A percentile compares a stretch with the other conserved stretches of the same genome.
Evolutionary conservation across 2,329 filamentous ascomycete species (phyloP).

Genomic region (Dactylellina leptospora): DNA sequence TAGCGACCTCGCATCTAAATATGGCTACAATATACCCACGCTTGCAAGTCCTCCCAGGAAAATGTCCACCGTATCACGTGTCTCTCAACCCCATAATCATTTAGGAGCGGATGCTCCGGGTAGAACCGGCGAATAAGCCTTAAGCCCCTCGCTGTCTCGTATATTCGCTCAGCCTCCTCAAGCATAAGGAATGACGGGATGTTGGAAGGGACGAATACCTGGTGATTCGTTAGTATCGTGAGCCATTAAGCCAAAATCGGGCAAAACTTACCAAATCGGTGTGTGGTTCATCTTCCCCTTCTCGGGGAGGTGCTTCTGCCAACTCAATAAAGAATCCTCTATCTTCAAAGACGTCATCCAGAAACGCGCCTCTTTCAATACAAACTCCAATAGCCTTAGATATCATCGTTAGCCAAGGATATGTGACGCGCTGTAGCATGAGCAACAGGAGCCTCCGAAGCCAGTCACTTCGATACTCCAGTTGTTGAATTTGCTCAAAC

Average conservation of each 20-base stretch:
- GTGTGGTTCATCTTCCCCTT: slow-evolving; percentile 39
- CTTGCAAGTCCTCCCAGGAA: slow-evolving; percentile 57
- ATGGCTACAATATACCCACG: slow-evolving; percentile 63
- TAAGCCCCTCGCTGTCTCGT: slow-evolving; percentile 80
- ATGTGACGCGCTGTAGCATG: slow-evolving; percentile 36
- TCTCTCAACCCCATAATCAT: slow-evolving; percentile 56
- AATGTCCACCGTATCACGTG: slow-evolving; percentile 57
- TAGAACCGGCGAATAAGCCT: slow-evolving; percentile 76
- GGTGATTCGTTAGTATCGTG: slow-evolving; percentile 1
- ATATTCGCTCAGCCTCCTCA: slow-evolving; percentile 76
- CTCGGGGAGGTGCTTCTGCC: slow-evolving; percentile 19
- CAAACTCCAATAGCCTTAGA: slow-evolving; percentile 41
- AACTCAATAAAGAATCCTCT: slow-evolving; percentile 47
- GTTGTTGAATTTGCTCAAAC: slow-evolving; percentile 47
- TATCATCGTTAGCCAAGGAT: slow-evolving; percentile 49
- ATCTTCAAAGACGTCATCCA: slow-evolving; percentile 40
- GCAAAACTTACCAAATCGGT: slow-evolving; percentile 28
- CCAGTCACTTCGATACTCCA: slow-evolving; percentile 49
- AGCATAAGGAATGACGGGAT: slow-evolving; percentile 76
- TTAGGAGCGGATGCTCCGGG: slow-evolving; percentile 70
- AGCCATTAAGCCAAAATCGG: background rate
- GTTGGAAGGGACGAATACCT: slow-evolving; percentile 69
- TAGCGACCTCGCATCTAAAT: slow-evolving; percentile 58
- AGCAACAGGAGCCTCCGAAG: slow-evolving; percentile 39
- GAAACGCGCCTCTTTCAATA: slow-evolving; percentile 13